phyloP scores from a whole-genome alignment of 2,329 filamentous ascomycete genomes.

The Coniochaeta sp. region DNA sequence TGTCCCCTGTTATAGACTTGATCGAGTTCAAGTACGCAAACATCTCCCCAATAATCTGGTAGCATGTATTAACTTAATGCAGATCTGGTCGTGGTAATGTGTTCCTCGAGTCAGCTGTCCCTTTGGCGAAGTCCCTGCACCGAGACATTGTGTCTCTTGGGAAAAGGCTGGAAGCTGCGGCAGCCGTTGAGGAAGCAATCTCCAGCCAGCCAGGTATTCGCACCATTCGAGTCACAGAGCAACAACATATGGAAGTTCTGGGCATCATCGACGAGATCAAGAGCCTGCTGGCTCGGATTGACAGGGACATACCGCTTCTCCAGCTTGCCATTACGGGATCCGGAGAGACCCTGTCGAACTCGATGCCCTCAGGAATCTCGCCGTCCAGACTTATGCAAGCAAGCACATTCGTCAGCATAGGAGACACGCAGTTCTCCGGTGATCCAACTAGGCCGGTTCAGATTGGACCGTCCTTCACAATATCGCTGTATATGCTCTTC shows the following conservation, averaged over 20 bases:
- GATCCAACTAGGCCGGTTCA: constrained; percentile 60
- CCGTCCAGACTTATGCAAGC: constrained; percentile 87
- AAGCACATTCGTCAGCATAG: constrained; percentile 81
- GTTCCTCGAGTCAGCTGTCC: constrained; percentile 73
- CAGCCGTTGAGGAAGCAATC: constrained; percentile 52
- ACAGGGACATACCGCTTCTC: constrained; percentile 84
- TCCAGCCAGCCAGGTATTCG: constrained; percentile 23
- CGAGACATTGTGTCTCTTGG: constrained; percentile 78
- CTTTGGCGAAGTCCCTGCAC: constrained; percentile 73
- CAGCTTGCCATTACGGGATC: constrained; percentile 93
- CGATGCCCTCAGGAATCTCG: constrained; percentile 74
- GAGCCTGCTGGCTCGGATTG: constrained; percentile 67
- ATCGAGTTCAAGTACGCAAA: constrained; percentile 71
- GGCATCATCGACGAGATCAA: constrained; percentile 70
- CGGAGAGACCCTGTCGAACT: constrained; percentile 76
- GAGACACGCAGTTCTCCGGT: constrained; percentile 73
- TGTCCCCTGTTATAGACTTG: constrained; percentile 85
- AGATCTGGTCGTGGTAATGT: constrained; percentile 45
- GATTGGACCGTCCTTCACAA: constrained; percentile 76
- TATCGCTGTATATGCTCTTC: constrained; percentile 95
- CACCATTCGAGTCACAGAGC: constrained; percentile 19
- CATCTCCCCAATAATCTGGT: background rate
- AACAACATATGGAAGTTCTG: constrained; percentile 57
- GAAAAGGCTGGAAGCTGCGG: constrained; percentile 63
- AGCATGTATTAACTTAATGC: constrained; percentile 2